phyloP scores from a whole-genome alignment of 768 basidiomycete genomes.

The Serpula lacrymans region DNA sequence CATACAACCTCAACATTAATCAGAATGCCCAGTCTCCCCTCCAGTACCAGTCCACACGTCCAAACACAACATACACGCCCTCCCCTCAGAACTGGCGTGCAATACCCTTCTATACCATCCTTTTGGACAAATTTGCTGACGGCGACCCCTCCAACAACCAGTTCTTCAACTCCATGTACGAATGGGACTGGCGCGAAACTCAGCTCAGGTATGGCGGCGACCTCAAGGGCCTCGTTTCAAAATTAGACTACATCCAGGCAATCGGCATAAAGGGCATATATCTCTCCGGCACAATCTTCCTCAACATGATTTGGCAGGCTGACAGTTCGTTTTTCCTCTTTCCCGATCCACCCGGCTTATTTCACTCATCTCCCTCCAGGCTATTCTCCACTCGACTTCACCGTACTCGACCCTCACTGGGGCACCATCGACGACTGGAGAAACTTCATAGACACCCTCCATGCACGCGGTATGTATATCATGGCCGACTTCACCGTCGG shows the following conservation, averaged over 20 bases:
- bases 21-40: constrained; percentile 62
- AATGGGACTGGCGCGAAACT: constrained; percentile 84
- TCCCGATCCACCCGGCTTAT: constrained; percentile 4
- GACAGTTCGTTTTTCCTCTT: constrained; percentile 63
- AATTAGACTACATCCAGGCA: constrained; percentile 83
- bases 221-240: constrained; percentile 68
- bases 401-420: constrained; percentile 90
- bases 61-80: constrained; percentile 65
- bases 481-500: constrained; percentile 95
- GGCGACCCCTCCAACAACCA: constrained; percentile 92
- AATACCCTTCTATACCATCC: constrained; percentile 74
- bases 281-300: constrained; percentile 87
- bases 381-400: constrained; percentile 92
- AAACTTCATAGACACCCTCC: constrained; percentile 68
- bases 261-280: constrained; percentile 87
- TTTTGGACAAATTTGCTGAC: constrained; percentile 93
- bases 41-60: constrained; percentile 61
- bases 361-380: constrained; percentile 40
- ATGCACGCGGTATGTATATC: constrained; percentile 83
- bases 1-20: constrained; percentile 81
- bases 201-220: constrained; percentile 90
- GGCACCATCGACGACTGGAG: constrained; percentile 82
- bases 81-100: constrained; percentile 87
- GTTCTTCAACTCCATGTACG: constrained; percentile 75
- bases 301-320: constrained; percentile 97